Conservation (phyloP, 2,329 filamentous ascomycete genomes). For the Ophiostoma fasciatum region DNA sequence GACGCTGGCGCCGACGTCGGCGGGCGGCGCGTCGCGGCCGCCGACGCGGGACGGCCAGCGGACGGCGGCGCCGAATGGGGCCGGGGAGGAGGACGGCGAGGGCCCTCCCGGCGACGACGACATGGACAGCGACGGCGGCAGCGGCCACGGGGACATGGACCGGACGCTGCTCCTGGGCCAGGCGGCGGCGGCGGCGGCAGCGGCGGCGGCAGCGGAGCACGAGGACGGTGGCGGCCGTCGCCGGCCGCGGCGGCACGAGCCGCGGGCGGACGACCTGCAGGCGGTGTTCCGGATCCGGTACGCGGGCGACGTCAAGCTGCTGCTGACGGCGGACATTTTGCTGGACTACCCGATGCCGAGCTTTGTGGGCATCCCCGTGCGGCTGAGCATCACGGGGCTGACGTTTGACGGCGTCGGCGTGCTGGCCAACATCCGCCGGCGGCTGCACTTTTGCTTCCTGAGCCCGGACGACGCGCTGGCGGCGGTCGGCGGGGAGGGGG, state of each 20-base stretch:
- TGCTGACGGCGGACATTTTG: slow-evolving; percentile 85
- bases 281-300: slow-evolving; percentile 86
- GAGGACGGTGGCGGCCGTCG: slow-evolving; percentile 2
- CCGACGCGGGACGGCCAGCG: slow-evolving; percentile 38
- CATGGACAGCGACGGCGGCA: slow-evolving; percentile 11
- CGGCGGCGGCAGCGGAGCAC: slow-evolving; percentile 5
- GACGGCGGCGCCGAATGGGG: slow-evolving; percentile 18
- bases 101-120: slow-evolving; percentile 5
- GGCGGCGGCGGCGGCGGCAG: slow-evolving; percentile 7
- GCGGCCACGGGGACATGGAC: no score
- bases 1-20: slow-evolving; percentile 41
- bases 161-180: slow-evolving; percentile 4
- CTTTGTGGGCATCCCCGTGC: slow-evolving; percentile 89
- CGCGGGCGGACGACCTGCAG: slow-evolving; percentile 74
- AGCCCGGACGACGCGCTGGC: slow-evolving; percentile 81
- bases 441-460: slow-evolving; percentile 87
- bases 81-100: slow-evolving; percentile 20
- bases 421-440: slow-evolving; percentile 75
- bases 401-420: slow-evolving; percentile 93
- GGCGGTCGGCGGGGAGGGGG: slow-evolving; percentile 40
- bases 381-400: slow-evolving; percentile 86
- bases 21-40: slow-evolving; percentile 31
- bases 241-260: slow-evolving; percentile 41
- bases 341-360: slow-evolving; percentile 98
- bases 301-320: slow-evolving; percentile 71